Conservation (phyloP, 2,329 filamentous ascomycete species). For the Chaetomium sp. region DNA sequence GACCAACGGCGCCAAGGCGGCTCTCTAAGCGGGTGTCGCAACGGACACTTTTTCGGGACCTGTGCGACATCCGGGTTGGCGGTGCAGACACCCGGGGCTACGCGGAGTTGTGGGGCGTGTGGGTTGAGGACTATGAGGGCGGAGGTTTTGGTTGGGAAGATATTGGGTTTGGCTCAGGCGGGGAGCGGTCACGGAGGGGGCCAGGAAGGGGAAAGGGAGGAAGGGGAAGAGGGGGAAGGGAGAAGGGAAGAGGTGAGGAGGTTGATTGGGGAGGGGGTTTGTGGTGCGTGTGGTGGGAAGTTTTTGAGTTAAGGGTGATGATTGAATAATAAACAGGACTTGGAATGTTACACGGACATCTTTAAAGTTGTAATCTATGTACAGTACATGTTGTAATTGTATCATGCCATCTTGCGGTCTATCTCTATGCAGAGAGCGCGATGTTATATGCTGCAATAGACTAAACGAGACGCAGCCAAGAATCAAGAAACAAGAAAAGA, state of each 20-base stretch:
- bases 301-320: constrained; percentile 26
- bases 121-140: constrained; percentile 43
- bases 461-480: not conserved
- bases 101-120: constrained; percentile 50
- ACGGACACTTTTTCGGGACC: constrained; percentile 35
- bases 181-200: too few relatives aligned
- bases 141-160: constrained; percentile 32
- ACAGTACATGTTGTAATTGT: not conserved
- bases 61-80: constrained; percentile 49
- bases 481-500: not conserved
- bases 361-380: not conserved
- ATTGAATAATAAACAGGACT: not conserved
- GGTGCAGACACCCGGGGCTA: constrained; percentile 48
- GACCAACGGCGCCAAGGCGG: constrained; percentile 11
- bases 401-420: too few relatives aligned
- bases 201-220: too few relatives aligned
- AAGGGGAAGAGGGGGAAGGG: constrained; percentile 6
- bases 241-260: constrained; percentile 15
- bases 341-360: not conserved
- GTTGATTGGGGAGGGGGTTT: constrained; percentile 24
- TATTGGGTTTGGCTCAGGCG: too few relatives aligned
- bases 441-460: too few relatives aligned
- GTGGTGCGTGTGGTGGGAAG: constrained; percentile 32
- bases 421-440: too few relatives aligned
- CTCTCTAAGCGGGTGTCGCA: constrained; percentile 26